These are phyloP conservation scores for Penicillium samsonianum DNA, from an alignment of 495 filamentous ascomycete genomes.

Conservation along the genomic window DNA sequence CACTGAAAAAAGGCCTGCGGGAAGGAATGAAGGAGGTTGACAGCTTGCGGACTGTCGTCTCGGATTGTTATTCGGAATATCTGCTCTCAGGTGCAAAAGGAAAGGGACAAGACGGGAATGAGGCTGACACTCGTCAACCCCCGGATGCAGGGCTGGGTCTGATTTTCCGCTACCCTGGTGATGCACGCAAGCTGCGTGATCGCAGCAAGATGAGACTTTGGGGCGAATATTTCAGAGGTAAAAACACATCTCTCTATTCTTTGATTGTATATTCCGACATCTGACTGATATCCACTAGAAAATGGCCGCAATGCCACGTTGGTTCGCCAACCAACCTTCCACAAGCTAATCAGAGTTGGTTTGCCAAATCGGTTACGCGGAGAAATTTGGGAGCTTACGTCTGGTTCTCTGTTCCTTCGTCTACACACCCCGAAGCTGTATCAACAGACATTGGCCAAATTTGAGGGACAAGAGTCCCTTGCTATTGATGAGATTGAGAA, in stretches of 20 bases:
- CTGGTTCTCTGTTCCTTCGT: slow-evolving; percentile 84
- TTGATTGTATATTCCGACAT: slow-evolving; percentile 2
- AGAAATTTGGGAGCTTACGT: slow-evolving; percentile 94
- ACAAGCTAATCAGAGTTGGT: slow-evolving; percentile 94
- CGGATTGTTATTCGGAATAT: slow-evolving; percentile 92
- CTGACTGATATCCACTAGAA: slow-evolving; percentile 50
- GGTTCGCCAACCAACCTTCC: slow-evolving; percentile 93
- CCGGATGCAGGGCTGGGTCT: slow-evolving; percentile 93
- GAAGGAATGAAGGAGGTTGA: slow-evolving; percentile 83
- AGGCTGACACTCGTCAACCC: slow-evolving; percentile 58
- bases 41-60: slow-evolving; percentile 72
- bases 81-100: slow-evolving; percentile 60
- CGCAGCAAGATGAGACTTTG: slow-evolving; percentile 96
- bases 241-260: slow-evolving; percentile 14
- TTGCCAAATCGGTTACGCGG: slow-evolving; percentile 90
- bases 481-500: slow-evolving; percentile 99
- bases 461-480: slow-evolving; percentile 77
- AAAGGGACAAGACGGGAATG: slow-evolving; percentile 33
- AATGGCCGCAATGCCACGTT: slow-evolving; percentile 93
- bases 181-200: slow-evolving; percentile 92
- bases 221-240: slow-evolving; percentile 88
- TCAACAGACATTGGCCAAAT: slow-evolving; percentile 78
- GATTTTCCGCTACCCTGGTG: slow-evolving; percentile 92
- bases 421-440: slow-evolving; percentile 84
- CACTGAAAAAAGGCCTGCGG: slow-evolving; percentile 82